These are phyloP conservation scores for Rosa hybrid DNA, from an alignment of 331 rosid species.

Conservation along the genomic window DNA sequence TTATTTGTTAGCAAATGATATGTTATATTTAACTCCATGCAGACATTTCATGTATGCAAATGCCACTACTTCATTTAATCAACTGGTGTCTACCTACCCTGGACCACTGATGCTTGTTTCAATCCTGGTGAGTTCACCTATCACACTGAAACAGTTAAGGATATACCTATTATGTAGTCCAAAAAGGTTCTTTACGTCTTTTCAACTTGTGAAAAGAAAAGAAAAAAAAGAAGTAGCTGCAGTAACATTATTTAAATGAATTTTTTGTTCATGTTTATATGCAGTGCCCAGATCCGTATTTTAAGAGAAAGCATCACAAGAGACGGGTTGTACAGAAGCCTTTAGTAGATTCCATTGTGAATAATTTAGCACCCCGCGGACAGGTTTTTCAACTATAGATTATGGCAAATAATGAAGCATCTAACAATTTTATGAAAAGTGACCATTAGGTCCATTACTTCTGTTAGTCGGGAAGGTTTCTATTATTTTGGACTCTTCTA, in stretches of 20 bases:
- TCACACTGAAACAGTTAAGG: not conserved
- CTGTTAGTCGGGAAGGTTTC: not conserved
- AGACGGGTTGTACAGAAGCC: slow-evolving; percentile 87
- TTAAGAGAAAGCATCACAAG: slow-evolving; percentile 83
- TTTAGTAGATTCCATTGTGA: slow-evolving; percentile 58
- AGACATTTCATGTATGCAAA: slow-evolving; percentile 87
- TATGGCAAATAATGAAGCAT: not conserved
- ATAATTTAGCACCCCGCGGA: slow-evolving; percentile 55
- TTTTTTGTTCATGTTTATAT: slow-evolving; percentile 23
- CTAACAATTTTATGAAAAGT: not conserved
- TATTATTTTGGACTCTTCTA: not conserved
- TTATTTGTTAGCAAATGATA: slow-evolving; percentile 13
- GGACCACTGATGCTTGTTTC: slow-evolving; percentile 82
- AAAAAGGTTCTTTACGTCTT: not conserved
- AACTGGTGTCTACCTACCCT: slow-evolving; percentile 70
- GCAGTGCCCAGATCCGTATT: slow-evolving; percentile 98
- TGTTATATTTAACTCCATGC: slow-evolving; percentile 34
- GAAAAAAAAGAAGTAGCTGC: not conserved
- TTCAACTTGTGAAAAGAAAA: not conserved
- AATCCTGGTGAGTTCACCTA: slow-evolving; percentile 62
- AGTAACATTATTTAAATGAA: slow-evolving; percentile 7
- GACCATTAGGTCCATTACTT: not conserved
- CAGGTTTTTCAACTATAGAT: slow-evolving; percentile 43
- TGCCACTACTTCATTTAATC: slow-evolving; percentile 73
- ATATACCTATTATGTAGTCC: not conserved